phyloP scores from a whole-genome alignment of 208 protist species.

The Crithidia sp. region DNA sequence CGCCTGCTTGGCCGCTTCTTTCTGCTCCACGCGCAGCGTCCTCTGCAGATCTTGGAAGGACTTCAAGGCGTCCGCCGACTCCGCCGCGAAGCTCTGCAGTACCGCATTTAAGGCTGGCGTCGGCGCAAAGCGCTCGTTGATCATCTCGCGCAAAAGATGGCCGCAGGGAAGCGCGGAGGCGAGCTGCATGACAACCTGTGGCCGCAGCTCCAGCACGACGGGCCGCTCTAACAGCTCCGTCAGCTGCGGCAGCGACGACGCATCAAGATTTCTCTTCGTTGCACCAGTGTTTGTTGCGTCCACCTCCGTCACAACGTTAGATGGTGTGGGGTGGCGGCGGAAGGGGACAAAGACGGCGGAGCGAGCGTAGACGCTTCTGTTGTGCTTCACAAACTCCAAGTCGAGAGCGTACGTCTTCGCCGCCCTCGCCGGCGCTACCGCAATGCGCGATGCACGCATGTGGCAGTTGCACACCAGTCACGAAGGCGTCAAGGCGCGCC shows the following conservation, averaged over 20 bases:
- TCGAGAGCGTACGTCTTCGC: constrained; percentile 50
- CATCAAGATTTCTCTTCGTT: neutral
- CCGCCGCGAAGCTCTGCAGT: constrained; percentile 10
- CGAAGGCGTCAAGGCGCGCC: too few species aligned
- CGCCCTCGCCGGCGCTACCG: neutral
- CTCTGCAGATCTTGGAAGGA: constrained; percentile 10
- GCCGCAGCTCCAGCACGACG: constrained; percentile 43
- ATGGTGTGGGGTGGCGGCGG: neutral
- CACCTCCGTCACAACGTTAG: neutral
- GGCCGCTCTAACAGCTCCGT: constrained; percentile 24
- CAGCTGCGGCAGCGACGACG: neutral
- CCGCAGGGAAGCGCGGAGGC: constrained; percentile 75
- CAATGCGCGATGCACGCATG: constrained; percentile 8
- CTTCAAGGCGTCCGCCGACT: constrained; percentile 11
- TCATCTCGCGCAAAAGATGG: constrained; percentile 40
- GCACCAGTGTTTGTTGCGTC: neutral
- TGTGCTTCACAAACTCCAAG: constrained; percentile 78
- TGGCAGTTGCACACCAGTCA: neutral
- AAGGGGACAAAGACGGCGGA: constrained; percentile 78
- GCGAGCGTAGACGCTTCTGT: constrained; percentile 41
- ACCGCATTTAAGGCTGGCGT: constrained; percentile 44
- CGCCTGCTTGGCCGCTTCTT: too few species aligned
- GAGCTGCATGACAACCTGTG: constrained; percentile 46
- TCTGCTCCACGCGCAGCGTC: constrained; percentile 1
- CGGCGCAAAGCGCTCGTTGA: constrained; percentile 31